Evolutionary conservation across 2,329 filamentous ascomycete genomes (phyloP).

Genomic region (Coniochaeta ligniaria): DNA sequence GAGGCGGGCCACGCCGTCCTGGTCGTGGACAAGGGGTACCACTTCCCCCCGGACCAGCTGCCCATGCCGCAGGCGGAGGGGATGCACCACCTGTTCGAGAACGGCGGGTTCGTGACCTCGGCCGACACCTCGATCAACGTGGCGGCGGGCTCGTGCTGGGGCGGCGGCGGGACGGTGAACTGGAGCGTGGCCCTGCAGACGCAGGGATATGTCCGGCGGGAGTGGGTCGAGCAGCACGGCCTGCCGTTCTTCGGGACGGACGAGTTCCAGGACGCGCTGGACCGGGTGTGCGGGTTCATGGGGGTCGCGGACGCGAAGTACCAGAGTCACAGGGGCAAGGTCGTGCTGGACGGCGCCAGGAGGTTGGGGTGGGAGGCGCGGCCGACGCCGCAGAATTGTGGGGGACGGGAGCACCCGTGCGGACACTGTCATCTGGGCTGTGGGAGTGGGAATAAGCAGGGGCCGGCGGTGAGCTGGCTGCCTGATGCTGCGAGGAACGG

Average conservation of each 20-base stretch:
- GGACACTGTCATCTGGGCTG: slow-evolving; percentile 57
- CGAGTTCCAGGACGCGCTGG: slow-evolving; percentile 71
- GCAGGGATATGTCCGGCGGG: slow-evolving; percentile 67
- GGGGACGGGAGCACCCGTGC: slow-evolving; percentile 66
- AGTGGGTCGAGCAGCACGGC: slow-evolving; percentile 65
- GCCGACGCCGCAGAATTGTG: slow-evolving; percentile 73
- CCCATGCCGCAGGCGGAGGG: slow-evolving; percentile 64
- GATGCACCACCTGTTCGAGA: slow-evolving; percentile 60
- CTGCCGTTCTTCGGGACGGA: slow-evolving; percentile 67
- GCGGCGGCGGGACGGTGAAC: slow-evolving; percentile 83
- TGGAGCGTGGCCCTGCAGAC: slow-evolving; percentile 65
- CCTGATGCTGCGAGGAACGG: slow-evolving; percentile 73
- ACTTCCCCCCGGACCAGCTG: slow-evolving; percentile 64
- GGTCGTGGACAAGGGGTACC: slow-evolving; percentile 66
- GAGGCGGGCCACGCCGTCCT: slow-evolving; percentile 68
- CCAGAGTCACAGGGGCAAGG: slow-evolving; percentile 66
- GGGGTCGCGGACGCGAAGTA: slow-evolving; percentile 59
- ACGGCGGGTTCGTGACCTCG: slow-evolving; percentile 48
- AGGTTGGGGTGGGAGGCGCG: slow-evolving; percentile 67
- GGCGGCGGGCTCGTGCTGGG: slow-evolving; percentile 67
- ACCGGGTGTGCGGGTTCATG: slow-evolving; percentile 73
- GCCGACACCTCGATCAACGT: slow-evolving; percentile 54
- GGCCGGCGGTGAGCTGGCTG: slow-evolving; percentile 69
- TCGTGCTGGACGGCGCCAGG: slow-evolving; percentile 66
- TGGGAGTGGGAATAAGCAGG: slow-evolving; percentile 66